Percentiles rank a stretch among this genome's conserved stretches.
Conservation (phyloP, 208 protist species). For the Acanthamoeba royreba region DNA sequence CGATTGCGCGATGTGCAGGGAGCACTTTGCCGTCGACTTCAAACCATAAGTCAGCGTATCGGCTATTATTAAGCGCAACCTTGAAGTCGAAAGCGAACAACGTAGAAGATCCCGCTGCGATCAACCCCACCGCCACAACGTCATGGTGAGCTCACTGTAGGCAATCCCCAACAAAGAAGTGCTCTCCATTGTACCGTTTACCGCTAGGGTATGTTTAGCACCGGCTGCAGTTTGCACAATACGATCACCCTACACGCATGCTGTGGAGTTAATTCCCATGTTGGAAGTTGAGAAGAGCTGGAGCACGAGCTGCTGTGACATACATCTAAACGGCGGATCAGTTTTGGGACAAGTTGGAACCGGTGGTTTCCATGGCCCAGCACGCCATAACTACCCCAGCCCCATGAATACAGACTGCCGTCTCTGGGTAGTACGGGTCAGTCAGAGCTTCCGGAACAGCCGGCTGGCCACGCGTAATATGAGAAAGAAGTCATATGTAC, state of each 20-base stretch:
- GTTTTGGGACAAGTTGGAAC: conserved; percentile 35
- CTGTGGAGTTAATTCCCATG: no score
- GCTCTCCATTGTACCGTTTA: neutral
- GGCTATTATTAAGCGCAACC: neutral
- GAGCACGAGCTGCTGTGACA: neutral
- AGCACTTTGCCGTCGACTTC: neutral
- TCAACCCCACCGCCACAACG: neutral
- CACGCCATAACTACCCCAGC: conserved; percentile 37
- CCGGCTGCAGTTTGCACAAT: neutral
- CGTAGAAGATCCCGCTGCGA: neutral
- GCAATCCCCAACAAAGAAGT: neutral
- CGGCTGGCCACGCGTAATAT: no score
- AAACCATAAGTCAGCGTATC: neutral
- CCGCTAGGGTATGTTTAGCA: neutral
- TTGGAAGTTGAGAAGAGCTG: neutral
- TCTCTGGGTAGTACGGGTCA: no score
- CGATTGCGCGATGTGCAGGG: neutral
- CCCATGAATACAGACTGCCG: neutral
- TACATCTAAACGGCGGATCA: neutral
- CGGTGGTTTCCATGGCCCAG: conserved; percentile 30
- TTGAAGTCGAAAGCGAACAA: conserved; percentile 37
- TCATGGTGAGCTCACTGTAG: neutral
- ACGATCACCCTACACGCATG: neutral
- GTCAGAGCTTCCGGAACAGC: no score
- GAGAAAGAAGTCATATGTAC: no score